phyloP scores from a whole-genome alignment of 2,329 filamentous ascomycete species.

The Penicillium sp. region DNA sequence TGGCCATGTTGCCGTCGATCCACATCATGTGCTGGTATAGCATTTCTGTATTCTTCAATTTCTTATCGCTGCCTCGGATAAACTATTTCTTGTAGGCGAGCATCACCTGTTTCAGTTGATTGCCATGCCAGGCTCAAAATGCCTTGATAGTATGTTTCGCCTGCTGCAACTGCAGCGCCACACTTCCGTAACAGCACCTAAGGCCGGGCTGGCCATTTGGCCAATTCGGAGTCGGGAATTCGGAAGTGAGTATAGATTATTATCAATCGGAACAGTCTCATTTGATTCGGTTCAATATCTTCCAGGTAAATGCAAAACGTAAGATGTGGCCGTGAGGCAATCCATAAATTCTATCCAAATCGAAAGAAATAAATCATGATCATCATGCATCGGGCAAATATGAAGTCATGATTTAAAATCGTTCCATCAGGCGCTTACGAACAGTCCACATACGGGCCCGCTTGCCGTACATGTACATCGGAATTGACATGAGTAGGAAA shows the following conservation, averaged over 20 bases:
- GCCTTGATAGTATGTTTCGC: no score
- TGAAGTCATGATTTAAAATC: conserved; percentile 48
- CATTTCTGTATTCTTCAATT: no score
- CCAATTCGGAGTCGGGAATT: not conserved
- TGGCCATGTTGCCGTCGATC: no score
- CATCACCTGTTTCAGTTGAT: no score
- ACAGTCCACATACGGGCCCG: conserved; percentile 92
- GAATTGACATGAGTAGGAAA: conserved; percentile 71
- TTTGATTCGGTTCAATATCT: not conserved
- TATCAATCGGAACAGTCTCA: not conserved
- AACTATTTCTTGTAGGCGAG: no score
- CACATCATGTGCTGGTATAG: no score
- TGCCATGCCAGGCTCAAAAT: no score
- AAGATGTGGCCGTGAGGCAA: not conserved
- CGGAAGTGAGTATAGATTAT: not conserved
- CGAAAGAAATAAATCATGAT: not conserved
- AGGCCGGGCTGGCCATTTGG: not conserved
- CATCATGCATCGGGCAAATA: not conserved
- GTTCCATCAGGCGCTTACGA: conserved; percentile 81
- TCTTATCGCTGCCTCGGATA: no score
- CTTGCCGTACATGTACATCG: conserved; percentile 95
- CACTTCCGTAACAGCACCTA: not conserved
- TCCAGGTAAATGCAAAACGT: not conserved
- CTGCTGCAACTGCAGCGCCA: no score
- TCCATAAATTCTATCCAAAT: not conserved